Evolutionary conservation across 352 stramenopile genomes (phyloP), one percentile per base, ranked within the genome.

Genomic region (Phytophthora tentaculata): DNA sequence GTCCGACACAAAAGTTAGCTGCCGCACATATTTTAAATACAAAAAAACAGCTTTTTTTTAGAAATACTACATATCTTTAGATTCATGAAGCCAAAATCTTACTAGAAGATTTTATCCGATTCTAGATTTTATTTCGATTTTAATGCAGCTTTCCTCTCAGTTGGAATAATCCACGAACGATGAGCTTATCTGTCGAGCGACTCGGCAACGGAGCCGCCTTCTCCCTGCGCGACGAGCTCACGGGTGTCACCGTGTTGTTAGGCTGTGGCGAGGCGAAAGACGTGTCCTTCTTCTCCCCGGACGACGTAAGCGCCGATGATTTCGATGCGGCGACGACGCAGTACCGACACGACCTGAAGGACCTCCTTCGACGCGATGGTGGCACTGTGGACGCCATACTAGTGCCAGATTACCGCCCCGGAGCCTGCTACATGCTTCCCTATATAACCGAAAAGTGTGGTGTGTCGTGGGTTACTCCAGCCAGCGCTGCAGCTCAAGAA

Each of bases 341-440:
- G 48, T 92, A 90, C 32, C 74, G 83, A 45, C 74, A 74, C 32
- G 83, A 91, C 26, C 69, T 95, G 0, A 84, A 84, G 48, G 74
- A 87, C 29, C 53, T 90, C 22, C 54, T 86, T 20, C 66, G 69
- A 19, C 81, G 79, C 17, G 77, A 86, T 61, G 32, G 74, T 44
- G n/a, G 71, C 26, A 61, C 72, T 16, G 60, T 94, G 10, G 74
- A 78, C 23, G 85, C 80, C 8, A 79, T 93, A 39, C 57, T 95
- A 8, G 47, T 95, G 19, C 73, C 85, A 1, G 84, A 95, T 64
- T 91, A 89, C 52, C 87, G 87, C 1, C 84, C 85, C 28, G 81
- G 84, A 20, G 70, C 80, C 24, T 86, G 82, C 51, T 91, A 87
- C 49, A 84, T 95, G 80, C 62, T 95, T 50, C 87, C 87, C 8